phyloP scores from a whole-genome alignment of 140 eudicot species.

The Oenanthe javanica region DNA sequence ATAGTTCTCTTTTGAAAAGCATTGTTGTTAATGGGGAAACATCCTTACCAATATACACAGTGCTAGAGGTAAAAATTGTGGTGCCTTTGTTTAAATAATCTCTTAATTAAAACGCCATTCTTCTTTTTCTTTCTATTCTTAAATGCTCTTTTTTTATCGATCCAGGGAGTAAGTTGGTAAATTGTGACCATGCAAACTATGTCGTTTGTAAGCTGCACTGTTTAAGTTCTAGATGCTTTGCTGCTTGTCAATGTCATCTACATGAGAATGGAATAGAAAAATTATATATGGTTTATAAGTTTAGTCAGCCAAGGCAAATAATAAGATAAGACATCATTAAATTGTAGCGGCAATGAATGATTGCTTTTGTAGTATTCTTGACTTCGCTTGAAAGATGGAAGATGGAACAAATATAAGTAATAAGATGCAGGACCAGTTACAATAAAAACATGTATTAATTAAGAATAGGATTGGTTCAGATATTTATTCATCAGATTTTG shows the following conservation, averaged over 20 bases:
- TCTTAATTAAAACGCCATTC: neutral
- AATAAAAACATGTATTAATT: neutral
- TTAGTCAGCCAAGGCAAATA: neutral
- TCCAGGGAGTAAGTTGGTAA: neutral
- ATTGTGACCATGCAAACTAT: neutral
- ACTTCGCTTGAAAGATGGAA: neutral
- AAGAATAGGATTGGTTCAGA: neutral
- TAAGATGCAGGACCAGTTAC: neutral
- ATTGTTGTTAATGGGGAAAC: conserved; percentile 74
- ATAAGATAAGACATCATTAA: neutral
- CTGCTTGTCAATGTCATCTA: neutral
- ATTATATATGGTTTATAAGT: neutral
- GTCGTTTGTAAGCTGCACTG: neutral
- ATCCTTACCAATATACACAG: conserved; percentile 78
- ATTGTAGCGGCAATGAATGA: neutral
- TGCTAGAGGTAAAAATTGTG: conserved; percentile 59
- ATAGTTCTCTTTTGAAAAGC: conserved; percentile 89
- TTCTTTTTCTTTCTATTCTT: too few relatives aligned
- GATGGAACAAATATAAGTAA: neutral
- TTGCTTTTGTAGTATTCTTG: neutral
- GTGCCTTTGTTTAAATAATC: neutral
- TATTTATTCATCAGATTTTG: neutral
- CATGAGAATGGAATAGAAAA: neutral
- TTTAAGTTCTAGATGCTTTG: neutral
- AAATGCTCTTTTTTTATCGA: neutral